phyloP scores from a whole-genome alignment of 2,329 filamentous ascomycete genomes.

The Ophioceras dolichostomum region DNA sequence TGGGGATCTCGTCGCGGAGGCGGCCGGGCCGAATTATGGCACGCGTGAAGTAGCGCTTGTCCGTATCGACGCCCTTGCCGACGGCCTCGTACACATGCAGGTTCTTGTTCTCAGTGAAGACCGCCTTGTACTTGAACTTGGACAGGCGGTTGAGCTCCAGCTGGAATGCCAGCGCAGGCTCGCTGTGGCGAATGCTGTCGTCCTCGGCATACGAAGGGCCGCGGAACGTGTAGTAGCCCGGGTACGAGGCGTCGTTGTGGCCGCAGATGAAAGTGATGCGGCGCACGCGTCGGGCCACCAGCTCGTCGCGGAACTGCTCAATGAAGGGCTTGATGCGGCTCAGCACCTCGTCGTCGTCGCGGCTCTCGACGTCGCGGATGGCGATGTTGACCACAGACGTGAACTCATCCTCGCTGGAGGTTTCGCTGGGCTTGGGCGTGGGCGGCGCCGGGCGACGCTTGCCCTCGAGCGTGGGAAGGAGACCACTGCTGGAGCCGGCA shows the following conservation, averaged over 20 bases:
- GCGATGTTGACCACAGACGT: constrained; percentile 89
- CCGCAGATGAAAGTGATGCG: constrained; percentile 95
- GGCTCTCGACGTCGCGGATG: constrained; percentile 74
- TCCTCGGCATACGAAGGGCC: constrained; percentile 84
- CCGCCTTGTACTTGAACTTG: constrained; percentile 96
- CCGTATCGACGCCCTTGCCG: constrained; percentile 87
- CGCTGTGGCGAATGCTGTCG: constrained; percentile 89
- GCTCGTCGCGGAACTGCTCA: constrained; percentile 69
- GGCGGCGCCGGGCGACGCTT: constrained; percentile 50
- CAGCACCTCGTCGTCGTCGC: constrained; percentile 71
- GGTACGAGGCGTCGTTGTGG: constrained; percentile 86
- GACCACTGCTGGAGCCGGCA: constrained; percentile 7
- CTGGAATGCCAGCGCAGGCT: constrained; percentile 96
- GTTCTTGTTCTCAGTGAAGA: constrained; percentile 98
- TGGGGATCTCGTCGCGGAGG: constrained; percentile 92
- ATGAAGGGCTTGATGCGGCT: constrained; percentile 64
- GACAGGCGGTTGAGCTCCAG: constrained; percentile 86
- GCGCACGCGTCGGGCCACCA: constrained; percentile 69
- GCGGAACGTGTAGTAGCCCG: constrained; percentile 97
- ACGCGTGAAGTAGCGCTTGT: constrained; percentile 98
- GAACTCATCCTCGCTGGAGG: constrained; percentile 64
- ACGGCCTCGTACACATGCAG: constrained; percentile 97
- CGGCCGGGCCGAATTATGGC: constrained; percentile 90
- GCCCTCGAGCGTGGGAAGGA: constrained; percentile 61
- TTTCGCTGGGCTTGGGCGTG: constrained; percentile 45